Evolutionary conservation across 2,329 filamentous ascomycete species (phyloP).

Genomic region (Metarhizium brunneum): DNA sequence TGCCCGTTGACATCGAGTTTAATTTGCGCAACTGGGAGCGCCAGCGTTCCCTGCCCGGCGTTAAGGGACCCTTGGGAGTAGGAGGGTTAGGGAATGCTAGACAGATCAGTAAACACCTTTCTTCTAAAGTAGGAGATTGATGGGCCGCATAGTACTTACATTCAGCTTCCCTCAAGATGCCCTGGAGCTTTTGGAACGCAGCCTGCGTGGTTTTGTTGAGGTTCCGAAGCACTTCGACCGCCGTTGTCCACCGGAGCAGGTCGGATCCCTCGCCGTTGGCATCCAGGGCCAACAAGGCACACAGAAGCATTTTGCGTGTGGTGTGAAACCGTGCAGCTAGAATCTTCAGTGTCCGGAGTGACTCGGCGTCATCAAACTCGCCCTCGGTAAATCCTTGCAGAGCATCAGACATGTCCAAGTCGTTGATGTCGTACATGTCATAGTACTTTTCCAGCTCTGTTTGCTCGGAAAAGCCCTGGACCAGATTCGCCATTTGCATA

Average conservation of each 20-base stretch:
- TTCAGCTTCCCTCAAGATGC: constrained; percentile 70
- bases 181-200: constrained; percentile 56
- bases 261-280: constrained; percentile 71
- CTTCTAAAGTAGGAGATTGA: too few species aligned
- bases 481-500: constrained; percentile 55
- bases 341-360: constrained; percentile 71
- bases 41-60: constrained; percentile 73
- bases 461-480: constrained; percentile 68
- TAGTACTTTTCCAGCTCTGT: constrained; percentile 86
- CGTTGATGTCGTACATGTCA: constrained; percentile 75
- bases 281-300: constrained; percentile 79
- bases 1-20: constrained; percentile 79
- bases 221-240: constrained; percentile 63
- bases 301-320: constrained; percentile 76
- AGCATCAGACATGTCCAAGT: constrained; percentile 64
- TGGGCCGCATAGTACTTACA: constrained; percentile 38
- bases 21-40: constrained; percentile 83
- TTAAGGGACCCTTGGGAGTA: constrained; percentile 50
- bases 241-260: constrained; percentile 67
- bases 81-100: constrained; percentile 43
- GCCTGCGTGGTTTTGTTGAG: constrained; percentile 52
- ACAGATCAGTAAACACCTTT: constrained; percentile 3
- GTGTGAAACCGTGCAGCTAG: constrained; percentile 73
- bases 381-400: constrained; percentile 53
- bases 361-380: constrained; percentile 69